phyloP scores from a whole-genome alignment of 768 basidiomycete genomes.

The Hericium erinaceus region DNA sequence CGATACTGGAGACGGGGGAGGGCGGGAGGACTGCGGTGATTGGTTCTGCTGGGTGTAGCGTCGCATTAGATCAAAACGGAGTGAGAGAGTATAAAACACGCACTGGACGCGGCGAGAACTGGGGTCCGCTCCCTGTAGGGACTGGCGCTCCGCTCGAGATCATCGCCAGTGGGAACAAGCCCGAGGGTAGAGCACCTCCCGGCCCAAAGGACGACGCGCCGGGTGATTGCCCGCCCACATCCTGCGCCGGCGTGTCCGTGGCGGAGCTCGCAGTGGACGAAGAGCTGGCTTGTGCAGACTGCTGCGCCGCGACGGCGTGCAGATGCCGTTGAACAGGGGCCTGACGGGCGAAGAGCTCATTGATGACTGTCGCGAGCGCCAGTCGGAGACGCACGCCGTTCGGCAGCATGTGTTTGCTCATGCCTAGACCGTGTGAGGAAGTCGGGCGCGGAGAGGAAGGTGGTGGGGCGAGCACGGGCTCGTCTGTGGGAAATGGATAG shows the following conservation, averaged over 20 bases:
- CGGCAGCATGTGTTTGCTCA: slow-evolving; percentile 50
- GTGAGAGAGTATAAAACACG: not conserved
- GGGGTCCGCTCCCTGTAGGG: not conserved
- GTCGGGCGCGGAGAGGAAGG: slow-evolving; percentile 17
- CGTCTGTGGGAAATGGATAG: slow-evolving; percentile 48
- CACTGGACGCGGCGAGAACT: slow-evolving; percentile 21
- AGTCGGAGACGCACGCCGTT: slow-evolving; percentile 76
- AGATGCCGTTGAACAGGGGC: slow-evolving; percentile 30
- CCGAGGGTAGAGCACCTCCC: not conserved
- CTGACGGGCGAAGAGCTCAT: slow-evolving; percentile 73
- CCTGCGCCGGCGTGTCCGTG: slow-evolving; percentile 5
- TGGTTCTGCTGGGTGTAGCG: not conserved
- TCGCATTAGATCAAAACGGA: too few species aligned
- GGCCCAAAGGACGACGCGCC: not conserved
- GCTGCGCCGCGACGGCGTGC: not conserved
- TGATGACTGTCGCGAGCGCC: slow-evolving; percentile 67
- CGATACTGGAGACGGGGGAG: not conserved
- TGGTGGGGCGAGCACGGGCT: slow-evolving; percentile 30
- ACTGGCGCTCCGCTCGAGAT: not conserved
- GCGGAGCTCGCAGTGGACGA: slow-evolving; percentile 19
- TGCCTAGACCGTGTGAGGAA: slow-evolving; percentile 19
- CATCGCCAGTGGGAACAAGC: not conserved
- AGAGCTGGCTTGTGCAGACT: slow-evolving; percentile 10
- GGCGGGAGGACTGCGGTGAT: not conserved
- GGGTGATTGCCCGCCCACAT: not conserved